Conservation (phyloP, 2,329 filamentous ascomycete species). For the Calonectria henricotiae region DNA sequence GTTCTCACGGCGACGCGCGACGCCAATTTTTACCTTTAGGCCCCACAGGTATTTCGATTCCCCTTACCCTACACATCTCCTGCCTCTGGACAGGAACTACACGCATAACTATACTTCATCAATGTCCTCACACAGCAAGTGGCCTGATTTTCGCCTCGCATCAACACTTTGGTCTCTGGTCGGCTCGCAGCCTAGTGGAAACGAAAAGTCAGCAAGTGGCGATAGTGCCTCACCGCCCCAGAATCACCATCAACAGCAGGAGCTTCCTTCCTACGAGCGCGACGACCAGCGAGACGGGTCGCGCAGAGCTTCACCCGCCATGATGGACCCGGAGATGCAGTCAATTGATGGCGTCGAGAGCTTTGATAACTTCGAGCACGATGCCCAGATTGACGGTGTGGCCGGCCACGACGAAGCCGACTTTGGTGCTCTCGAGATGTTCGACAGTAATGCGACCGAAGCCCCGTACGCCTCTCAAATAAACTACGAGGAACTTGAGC, state of each 20-base stretch:
- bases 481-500: slow-evolving; percentile 37
- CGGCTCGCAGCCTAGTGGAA: slow-evolving; percentile 51
- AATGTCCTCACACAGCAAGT: slow-evolving; percentile 56
- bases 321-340: slow-evolving; percentile 48
- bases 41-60: slow-evolving; percentile 51
- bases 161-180: slow-evolving; percentile 54
- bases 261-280: slow-evolving; percentile 42
- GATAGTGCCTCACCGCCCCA: slow-evolving; percentile 39
- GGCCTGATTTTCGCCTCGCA: slow-evolving; percentile 56
- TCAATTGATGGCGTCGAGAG: slow-evolving; percentile 50
- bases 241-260: slow-evolving; percentile 44
- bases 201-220: slow-evolving; percentile 47
- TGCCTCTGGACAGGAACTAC: slow-evolving; percentile 42
- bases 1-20: slow-evolving; percentile 42
- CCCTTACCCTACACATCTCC: slow-evolving; percentile 51
- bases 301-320: slow-evolving; percentile 36
- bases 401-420: slow-evolving; percentile 49
- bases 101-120: slow-evolving; percentile 43
- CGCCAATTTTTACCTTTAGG: slow-evolving; percentile 50
- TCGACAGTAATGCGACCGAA: slow-evolving; percentile 58
- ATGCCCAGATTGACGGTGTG: slow-evolving; percentile 47
- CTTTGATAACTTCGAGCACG: slow-evolving; percentile 50
- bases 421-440: slow-evolving; percentile 60
- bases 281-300: slow-evolving; percentile 42
- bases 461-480: slow-evolving; percentile 55